Evolutionary conservation across 306 rosid genomes (phyloP).

Genomic region (Dicorynia guianensis): DNA sequence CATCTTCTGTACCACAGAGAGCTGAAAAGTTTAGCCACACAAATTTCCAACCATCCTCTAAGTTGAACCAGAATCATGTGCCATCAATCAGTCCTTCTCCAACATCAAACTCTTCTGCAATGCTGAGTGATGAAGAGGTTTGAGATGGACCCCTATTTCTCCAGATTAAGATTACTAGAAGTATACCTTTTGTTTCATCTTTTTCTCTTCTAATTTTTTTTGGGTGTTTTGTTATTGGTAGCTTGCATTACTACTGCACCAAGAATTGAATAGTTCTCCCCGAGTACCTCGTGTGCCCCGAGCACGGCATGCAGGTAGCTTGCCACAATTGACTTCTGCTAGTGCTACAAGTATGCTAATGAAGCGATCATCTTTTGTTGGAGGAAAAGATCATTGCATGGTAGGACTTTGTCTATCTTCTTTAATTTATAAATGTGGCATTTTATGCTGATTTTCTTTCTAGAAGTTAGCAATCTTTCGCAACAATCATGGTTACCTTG

Average conservation of each 20-base stretch:
- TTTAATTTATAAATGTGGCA: background rate
- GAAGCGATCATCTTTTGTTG: conserved; percentile 75
- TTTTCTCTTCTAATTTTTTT: conserved; percentile 8
- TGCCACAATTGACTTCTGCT: conserved; percentile 83
- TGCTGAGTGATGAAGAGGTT: conserved; percentile 95
- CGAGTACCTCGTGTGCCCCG: conserved; percentile 99
- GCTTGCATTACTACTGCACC: conserved; percentile 94
- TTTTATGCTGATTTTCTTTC: background rate
- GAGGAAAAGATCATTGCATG: conserved; percentile 78
- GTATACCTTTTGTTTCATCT: conserved; percentile 9
- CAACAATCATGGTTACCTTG: too few species aligned
- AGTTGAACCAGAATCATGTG: conserved; percentile 69
- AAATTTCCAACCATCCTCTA: conserved; percentile 60
- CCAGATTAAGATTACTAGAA: conserved; percentile 7
- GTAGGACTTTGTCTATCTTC: conserved; percentile 49
- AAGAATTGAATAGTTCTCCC: conserved; percentile 96
- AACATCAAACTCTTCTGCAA: conserved; percentile 66
- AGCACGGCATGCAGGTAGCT: conserved; percentile 76
- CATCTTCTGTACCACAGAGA: conserved; percentile 66
- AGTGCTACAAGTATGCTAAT: conserved; percentile 75
- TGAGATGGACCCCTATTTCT: conserved; percentile 39
- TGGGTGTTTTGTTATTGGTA: conserved; percentile 39
- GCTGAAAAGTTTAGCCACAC: conserved; percentile 78
- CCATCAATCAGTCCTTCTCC: conserved; percentile 63
- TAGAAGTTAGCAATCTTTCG: conserved; percentile 21